phyloP scores from a whole-genome alignment of 1,139 yeast species.

The Nakaseomyces nivariensis region DNA sequence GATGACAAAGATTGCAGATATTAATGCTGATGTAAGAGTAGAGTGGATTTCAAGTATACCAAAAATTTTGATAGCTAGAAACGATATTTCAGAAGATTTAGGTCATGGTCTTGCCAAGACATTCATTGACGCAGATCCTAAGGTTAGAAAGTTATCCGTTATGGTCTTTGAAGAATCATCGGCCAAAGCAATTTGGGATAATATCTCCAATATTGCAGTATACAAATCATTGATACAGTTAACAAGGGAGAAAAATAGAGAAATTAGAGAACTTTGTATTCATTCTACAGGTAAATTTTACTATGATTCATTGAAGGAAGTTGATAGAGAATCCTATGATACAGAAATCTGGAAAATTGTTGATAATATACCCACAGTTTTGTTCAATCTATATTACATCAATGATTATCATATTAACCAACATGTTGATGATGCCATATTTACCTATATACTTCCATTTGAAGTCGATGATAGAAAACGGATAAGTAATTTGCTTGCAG shows the following conservation, averaged over 20 bases:
- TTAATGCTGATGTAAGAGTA: conserved; percentile 51
- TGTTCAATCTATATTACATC: conserved; percentile 62
- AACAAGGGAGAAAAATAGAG: conserved; percentile 57
- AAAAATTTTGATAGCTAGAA: conserved; percentile 35
- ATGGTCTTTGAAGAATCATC: conserved; percentile 36
- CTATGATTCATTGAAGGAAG: conserved; percentile 21
- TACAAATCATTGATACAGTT: conserved; percentile 50
- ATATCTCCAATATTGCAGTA: conserved; percentile 38
- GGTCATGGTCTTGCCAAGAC: conserved; percentile 56
- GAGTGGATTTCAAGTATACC: conserved; percentile 60
- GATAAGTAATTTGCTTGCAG: conserved; percentile 42
- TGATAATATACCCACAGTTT: conserved; percentile 53
- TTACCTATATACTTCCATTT: conserved; percentile 54
- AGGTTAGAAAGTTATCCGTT: conserved; percentile 59
- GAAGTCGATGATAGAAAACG: conserved; percentile 38
- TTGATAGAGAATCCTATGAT: conserved; percentile 16
- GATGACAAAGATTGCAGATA: conserved; percentile 67
- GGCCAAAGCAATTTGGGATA: conserved; percentile 35
- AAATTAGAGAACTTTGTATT: conserved; percentile 57
- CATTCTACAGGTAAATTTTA: conserved; percentile 47
- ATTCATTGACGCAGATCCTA: conserved; percentile 65
- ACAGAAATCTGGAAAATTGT: conserved; percentile 35
- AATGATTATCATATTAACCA: conserved; percentile 62
- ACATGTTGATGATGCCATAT: conserved; percentile 52
- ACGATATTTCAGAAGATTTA: conserved; percentile 44